Evolutionary conservation across 164 flowering plant genomes (phyloP).

Genomic region (Stephania yunnanensis): DNA sequence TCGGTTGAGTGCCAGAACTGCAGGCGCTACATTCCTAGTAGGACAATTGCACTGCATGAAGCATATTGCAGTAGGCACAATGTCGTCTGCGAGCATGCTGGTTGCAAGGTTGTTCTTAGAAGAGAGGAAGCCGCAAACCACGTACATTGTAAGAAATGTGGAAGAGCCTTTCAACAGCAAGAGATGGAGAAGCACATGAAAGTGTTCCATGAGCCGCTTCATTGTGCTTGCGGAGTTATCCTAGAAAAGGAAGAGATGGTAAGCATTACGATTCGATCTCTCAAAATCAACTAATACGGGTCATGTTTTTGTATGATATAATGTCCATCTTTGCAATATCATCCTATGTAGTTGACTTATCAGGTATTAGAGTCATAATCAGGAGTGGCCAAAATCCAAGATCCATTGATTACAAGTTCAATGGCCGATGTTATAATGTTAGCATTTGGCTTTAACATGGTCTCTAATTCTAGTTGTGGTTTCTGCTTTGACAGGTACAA

Average conservation of each 20-base stretch:
- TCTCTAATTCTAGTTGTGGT: background rate
- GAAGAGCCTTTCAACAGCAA: slow-evolving; percentile 55
- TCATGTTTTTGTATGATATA: too few species aligned
- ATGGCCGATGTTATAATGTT: background rate
- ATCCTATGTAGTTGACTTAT: too few species aligned
- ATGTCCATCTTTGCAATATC: too few species aligned
- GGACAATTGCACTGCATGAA: slow-evolving; percentile 80
- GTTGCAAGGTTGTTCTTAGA: slow-evolving; percentile 85
- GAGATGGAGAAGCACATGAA: slow-evolving; percentile 92
- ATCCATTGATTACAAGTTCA: too few species aligned
- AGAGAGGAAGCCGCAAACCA: slow-evolving; percentile 64
- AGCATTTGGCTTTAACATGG: background rate
- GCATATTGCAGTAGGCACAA: slow-evolving; percentile 88
- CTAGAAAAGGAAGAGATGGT: slow-evolving; percentile 97
- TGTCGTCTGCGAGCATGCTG: slow-evolving; percentile 57
- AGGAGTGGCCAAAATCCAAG: too few species aligned
- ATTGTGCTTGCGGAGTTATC: slow-evolving; percentile 70
- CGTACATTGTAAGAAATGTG: slow-evolving; percentile 80
- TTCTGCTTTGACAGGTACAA: slow-evolving; percentile 50
- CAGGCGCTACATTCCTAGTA: slow-evolving; percentile 65
- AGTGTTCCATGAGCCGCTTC: slow-evolving; percentile 88
- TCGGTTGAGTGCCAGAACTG: slow-evolving; percentile 75
- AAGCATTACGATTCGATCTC: slow-evolving; percentile 18
- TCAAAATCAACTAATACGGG: too few species aligned
- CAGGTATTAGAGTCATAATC: too few species aligned